Conservation (phyloP, 1,139 yeast species). For the Yamadazyma siamensis region DNA sequence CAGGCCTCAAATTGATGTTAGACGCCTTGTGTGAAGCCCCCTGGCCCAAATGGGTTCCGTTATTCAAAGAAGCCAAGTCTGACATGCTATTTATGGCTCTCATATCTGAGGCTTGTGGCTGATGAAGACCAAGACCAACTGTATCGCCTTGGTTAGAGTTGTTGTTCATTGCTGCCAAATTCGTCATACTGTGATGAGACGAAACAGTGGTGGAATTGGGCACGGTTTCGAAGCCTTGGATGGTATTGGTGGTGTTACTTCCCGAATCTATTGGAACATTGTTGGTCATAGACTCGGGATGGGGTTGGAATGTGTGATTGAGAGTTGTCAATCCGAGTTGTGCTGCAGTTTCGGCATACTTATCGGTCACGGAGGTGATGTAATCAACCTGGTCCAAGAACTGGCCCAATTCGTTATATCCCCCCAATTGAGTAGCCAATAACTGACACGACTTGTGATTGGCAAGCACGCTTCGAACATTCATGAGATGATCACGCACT, state of each 20-base stretch:
- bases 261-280: conserved; percentile 12
- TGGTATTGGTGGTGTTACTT: conserved; percentile 7
- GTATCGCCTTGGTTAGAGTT: conserved; percentile 1
- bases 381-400: conserved; percentile 31
- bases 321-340: conserved; percentile 18
- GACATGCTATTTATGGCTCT: conserved; percentile 39
- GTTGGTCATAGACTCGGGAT: conserved; percentile 10
- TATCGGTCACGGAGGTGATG: conserved; percentile 15
- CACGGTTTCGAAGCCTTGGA: conserved; percentile 11
- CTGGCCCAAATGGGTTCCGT: too few species aligned
- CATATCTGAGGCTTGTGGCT: conserved; percentile 19
- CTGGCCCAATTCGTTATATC: conserved; percentile 31
- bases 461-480: conserved; percentile 38
- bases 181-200: conserved; percentile 24
- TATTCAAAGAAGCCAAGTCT: conserved; percentile 24
- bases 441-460: conserved; percentile 41
- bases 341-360: conserved; percentile 13
- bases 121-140: conserved; percentile 1
- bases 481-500: conserved; percentile 57
- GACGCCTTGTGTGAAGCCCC: conserved; percentile 8
- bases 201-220: conserved; percentile 12
- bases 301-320: conserved; percentile 10
- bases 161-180: conserved; percentile 21
- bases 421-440: conserved; percentile 35
- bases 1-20: conserved; percentile 20